Percentiles rank a stretch among this genome's conserved stretches.
These are phyloP conservation scores for Cadophora gregata DNA, from an alignment of 2,329 filamentous ascomycete genomes.

Conservation along the genomic window DNA sequence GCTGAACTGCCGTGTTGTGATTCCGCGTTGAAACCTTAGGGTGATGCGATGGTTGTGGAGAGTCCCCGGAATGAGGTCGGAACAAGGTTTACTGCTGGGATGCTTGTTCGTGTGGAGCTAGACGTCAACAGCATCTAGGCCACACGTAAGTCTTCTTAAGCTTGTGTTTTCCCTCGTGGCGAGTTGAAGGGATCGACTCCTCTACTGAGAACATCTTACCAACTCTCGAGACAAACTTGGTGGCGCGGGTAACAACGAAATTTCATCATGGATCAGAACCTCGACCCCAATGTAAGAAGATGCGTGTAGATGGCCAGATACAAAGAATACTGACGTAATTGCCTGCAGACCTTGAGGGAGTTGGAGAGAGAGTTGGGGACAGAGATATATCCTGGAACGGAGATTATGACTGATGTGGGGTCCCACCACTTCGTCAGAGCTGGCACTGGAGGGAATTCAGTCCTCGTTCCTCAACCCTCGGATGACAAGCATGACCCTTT, in stretches of 20 bases:
- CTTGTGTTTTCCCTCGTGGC: neutral
- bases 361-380: conserved; percentile 43
- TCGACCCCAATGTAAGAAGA: conserved; percentile 33
- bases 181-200: neutral
- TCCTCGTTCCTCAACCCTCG: conserved; percentile 55
- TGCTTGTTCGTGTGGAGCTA: neutral
- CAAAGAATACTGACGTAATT: neutral
- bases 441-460: conserved; percentile 48
- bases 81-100: neutral
- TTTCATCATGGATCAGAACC: conserved; percentile 37
- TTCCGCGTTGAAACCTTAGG: neutral
- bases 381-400: conserved; percentile 43
- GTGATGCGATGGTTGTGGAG: neutral
- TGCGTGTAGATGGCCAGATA: neutral
- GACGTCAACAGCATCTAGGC: neutral
- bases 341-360: conserved; percentile 35
- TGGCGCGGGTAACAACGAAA: neutral
- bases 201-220: neutral
- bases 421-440: conserved; percentile 68
- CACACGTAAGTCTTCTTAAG: neutral
- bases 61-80: too few relatives aligned
- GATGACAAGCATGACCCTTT: conserved; percentile 56
- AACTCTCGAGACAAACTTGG: neutral
- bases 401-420: conserved; percentile 59
- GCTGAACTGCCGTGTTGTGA: conserved; percentile 9